A percentile compares a stretch with the other conserved stretches of the same genome.
Conservation (phyloP, 2,329 filamentous ascomycete genomes). For the Aspergillus chevalieri region DNA sequence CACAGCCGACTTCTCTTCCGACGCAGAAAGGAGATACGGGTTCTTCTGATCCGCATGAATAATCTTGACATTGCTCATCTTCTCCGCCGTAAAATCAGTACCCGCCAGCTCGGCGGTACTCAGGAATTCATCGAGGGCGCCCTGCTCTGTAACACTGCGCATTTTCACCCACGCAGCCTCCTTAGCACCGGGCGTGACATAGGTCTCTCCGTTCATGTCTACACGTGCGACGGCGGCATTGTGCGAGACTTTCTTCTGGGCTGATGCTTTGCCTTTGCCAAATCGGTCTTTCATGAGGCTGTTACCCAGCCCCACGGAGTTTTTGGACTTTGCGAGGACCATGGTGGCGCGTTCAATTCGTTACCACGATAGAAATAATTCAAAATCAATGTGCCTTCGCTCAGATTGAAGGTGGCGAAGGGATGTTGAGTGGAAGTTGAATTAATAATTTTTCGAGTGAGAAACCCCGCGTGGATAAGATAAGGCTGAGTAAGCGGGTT, state of each 20-base stretch:
- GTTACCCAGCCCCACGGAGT: constrained; percentile 89
- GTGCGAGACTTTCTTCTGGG: constrained; percentile 66
- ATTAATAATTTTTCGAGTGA: constrained; percentile 11
- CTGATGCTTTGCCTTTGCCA: constrained; percentile 79
- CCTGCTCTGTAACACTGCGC: constrained; percentile 97
- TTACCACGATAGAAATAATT: background rate
- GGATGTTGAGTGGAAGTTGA: constrained; percentile 6
- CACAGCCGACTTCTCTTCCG: constrained; percentile 71
- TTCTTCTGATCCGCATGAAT: constrained; percentile 96
- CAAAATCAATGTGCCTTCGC: background rate
- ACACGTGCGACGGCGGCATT: constrained; percentile 62
- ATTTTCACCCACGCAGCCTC: constrained; percentile 98
- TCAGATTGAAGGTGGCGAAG: background rate
- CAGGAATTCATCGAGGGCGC: constrained; percentile 91
- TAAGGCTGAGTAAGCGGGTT: constrained; percentile 21
- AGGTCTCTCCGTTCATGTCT: constrained; percentile 74
- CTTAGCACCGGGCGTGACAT: constrained; percentile 83
- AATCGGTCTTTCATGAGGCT: constrained; percentile 98
- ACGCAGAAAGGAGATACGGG: constrained; percentile 78
- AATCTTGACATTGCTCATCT: constrained; percentile 98
- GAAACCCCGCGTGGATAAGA: constrained; percentile 18
- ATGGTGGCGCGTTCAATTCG: constrained; percentile 40
- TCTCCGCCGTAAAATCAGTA: constrained; percentile 97
- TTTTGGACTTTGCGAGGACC: constrained; percentile 88
- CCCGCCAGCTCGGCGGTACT: constrained; percentile 94